phyloP scores from a whole-genome alignment of 2,329 filamentous ascomycete genomes.

The Pyrenochaeta sp. region DNA sequence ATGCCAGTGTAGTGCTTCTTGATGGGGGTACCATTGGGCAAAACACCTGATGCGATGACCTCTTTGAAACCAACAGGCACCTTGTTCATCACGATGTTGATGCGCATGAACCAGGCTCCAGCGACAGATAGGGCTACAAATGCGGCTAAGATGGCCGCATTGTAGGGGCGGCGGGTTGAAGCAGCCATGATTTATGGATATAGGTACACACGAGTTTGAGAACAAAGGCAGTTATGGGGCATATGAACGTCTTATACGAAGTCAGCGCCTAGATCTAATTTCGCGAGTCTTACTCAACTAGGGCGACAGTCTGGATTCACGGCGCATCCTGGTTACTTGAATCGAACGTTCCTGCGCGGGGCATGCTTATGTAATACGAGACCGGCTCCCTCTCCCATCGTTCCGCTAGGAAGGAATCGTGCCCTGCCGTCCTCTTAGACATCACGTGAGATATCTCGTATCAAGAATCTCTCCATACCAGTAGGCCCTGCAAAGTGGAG shows the following conservation, averaged over 20 bases:
- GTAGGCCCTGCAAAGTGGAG: too few relatives aligned
- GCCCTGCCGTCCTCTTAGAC: too few relatives aligned
- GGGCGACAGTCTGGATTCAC: too few relatives aligned
- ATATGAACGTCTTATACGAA: too few relatives aligned
- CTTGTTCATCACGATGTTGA: conserved; percentile 4
- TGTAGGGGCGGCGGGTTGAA: conserved; percentile 14
- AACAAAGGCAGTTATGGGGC: background rate
- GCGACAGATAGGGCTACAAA: conserved; percentile 4
- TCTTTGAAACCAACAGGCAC: conserved; percentile 14
- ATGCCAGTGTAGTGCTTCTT: conserved; percentile 24
- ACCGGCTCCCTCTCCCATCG: background rate
- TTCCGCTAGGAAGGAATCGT: too few relatives aligned
- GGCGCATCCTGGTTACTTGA: background rate
- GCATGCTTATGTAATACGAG: too few relatives aligned
- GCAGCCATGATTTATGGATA: conserved; percentile 19
- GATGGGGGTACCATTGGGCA: conserved; percentile 20
- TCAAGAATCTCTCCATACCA: too few relatives aligned
- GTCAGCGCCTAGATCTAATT: too few relatives aligned
- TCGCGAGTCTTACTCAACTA: too few relatives aligned
- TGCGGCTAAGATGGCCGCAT: conserved; percentile 8
- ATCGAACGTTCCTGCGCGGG: too few relatives aligned
- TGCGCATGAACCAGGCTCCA: conserved; percentile 24
- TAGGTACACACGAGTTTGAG: too few relatives aligned
- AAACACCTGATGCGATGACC: background rate
- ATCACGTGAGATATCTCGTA: too few relatives aligned